Evolutionary conservation across 2,329 filamentous ascomycete genomes (phyloP), one percentile per base, ranked within the genome.

Genomic region (Diaporthe amygdali): DNA sequence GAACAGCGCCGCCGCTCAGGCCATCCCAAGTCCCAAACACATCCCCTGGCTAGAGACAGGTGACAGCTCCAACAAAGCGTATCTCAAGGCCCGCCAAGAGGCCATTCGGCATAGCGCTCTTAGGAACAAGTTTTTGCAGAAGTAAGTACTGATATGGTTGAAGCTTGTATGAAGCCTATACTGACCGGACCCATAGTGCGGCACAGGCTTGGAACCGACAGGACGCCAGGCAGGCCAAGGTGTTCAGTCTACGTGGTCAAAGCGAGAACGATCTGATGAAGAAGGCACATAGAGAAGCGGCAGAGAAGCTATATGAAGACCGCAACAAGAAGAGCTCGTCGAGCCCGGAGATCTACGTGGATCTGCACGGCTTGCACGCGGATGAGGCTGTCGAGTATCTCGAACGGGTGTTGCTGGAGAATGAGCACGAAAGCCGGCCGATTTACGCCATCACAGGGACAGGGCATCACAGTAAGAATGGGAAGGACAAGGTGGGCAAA

Each of bases 131-230:
- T 99, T 98, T 77, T 83, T 99, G 68, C 96, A 98, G 82, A 97
- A 94, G 94, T 96, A 83, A 77, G 84, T 79, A 15, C 20, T 8
- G 10, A 17, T 7, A 47, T 30, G 6, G 22, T 20, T 22, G 6
- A 5, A 34, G 22, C 22, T 27, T 37, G 20, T 8, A 8, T 20
- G 14, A 14, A n/a, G n/a, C 10, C 15, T n/a, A 9, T 32, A 0
- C 30, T 68, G 66, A 68, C 44, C 17, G 59, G 41, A 22, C 5
- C 15, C 72, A 51, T 74, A 97, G 95, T 81, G 96, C 96, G 75
- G 96, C 96, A 10, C 96, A 98, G 87, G 96, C 96, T 27, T 99
- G 96, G 96, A 98, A 98, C 80, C 93, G 96, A 71, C 98, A 98
- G 78, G 96, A 99, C 81, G 96, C 96, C 49, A 92, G 96, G 73